Evolutionary conservation across 2,329 filamentous ascomycete genomes (phyloP), one percentile per base, ranked within the genome.

Genomic region (Biscogniauxia mediterranea): DNA sequence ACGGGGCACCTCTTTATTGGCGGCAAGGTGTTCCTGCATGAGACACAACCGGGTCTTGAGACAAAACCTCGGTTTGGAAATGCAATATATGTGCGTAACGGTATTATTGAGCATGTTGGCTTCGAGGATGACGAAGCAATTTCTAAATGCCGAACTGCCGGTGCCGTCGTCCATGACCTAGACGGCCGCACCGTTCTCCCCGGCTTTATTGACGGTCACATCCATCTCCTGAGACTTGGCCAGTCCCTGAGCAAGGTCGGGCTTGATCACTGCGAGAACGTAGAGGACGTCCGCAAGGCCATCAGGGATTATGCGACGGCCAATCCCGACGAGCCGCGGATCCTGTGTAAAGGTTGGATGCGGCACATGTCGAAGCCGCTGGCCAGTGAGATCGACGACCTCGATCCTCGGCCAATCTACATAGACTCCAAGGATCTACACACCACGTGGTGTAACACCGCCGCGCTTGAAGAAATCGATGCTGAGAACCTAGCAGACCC

Each of bases 391-490:
- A 70, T 86, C 1, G 83, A 85, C 61, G 82, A 82, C 63, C 67
- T 86, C 15, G 83, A 85, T 59, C 73, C 78, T 1, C 72, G 83
- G 49, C 83, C 84, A 1, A 84, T 86, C 26, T 85, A 82, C 59
- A 78, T 86, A 59, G 83, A 86, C 61, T 80, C 81, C 2, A 84
- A 84, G 64, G 83, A 85, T 58, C 71, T 86, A 64, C 83, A 86
- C 67, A 83, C 81, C 0, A 79, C 80, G 1, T 86, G 83, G 83
- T 85, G 83, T 70, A 85, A 81, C 65, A 79, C 75, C 7, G 76
- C 80, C 1, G 84, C 80, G 0, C 68, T 86, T 6, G 64, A 74
- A 52, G 83, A 86, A 68, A 76, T 86, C 71, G 75, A 74, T 2
- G 71, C 84, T 7, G 73, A 78, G 28, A 72, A 78, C 4, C 75